Conservation (phyloP, 2,329 filamentous ascomycete genomes). For the Epichloe festucae region DNA sequence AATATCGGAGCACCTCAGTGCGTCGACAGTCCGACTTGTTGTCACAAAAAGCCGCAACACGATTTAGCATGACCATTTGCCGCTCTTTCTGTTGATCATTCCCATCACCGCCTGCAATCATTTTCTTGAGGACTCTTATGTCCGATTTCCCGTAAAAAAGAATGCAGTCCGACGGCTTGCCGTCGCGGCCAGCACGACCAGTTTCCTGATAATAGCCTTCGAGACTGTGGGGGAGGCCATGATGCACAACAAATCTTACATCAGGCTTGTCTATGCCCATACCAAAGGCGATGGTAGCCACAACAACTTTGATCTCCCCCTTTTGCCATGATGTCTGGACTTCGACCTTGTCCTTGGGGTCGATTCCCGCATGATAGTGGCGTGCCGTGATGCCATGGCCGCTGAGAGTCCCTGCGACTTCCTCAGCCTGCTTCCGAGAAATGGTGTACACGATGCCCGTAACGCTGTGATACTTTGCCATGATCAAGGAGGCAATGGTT, state of each 20-base stretch:
- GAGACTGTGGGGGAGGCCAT: slow-evolving; percentile 81
- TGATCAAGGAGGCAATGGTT: slow-evolving; percentile 54
- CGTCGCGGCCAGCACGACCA: slow-evolving; percentile 85
- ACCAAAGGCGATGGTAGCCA: slow-evolving; percentile 95
- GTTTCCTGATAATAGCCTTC: slow-evolving; percentile 99
- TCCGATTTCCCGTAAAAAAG: slow-evolving; percentile 73
- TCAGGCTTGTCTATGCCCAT: slow-evolving; percentile 99
- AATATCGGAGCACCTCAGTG: slow-evolving; percentile 83
- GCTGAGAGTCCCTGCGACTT: slow-evolving; percentile 58
- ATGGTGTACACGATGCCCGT: slow-evolving; percentile 91
- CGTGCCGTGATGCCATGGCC: slow-evolving; percentile 56
- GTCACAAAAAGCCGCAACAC: slow-evolving; percentile 78
- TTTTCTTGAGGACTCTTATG: slow-evolving; percentile 55
- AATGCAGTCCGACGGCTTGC: slow-evolving; percentile 75
- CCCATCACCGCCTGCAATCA: slow-evolving; percentile 75
- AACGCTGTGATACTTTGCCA: slow-evolving; percentile 51
- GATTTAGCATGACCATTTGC: slow-evolving; percentile 72
- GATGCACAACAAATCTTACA: slow-evolving; percentile 91
- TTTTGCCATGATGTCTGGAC: slow-evolving; percentile 76
- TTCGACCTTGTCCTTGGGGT: slow-evolving; percentile 49
- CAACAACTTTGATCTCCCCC: slow-evolving; percentile 76
- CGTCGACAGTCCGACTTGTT: slow-evolving; percentile 80
- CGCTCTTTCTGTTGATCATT: slow-evolving; percentile 68
- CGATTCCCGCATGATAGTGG: slow-evolving; percentile 78
- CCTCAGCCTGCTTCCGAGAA: slow-evolving; percentile 71